Base-by-base conservation (phyloP, 2,329 filamentous ascomycete species). In the Tothia fuscella region DNA sequence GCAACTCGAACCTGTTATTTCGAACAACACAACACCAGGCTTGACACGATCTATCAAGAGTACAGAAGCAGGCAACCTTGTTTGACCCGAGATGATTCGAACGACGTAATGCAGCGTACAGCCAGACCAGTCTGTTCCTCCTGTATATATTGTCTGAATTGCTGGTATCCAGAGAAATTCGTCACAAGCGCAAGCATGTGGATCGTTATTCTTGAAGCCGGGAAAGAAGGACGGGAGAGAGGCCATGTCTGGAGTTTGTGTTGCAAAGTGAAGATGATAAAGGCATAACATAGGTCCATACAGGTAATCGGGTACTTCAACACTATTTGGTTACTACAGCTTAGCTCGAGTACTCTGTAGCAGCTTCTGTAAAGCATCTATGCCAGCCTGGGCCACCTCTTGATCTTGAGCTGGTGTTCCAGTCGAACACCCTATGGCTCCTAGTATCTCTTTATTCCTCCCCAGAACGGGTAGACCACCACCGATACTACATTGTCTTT, bases 371-470 rank as follows among this genome's bases (percentile, higher is more conserved):
- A 73, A 53, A 22, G 68, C 71, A 46, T 71, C 67, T 13, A 71
- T 65, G 1, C 70, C 71, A 3, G 63, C 67, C 50, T 57, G 60
- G 38, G 70, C 69, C 49, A 71, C 67, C 51, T 71, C 65, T 42
- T 67, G 63, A 56, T 75, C 71, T 53, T 75, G 68, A 41, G 59
- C 60, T 37, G 71, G 71, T 40, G 66, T 70, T 17, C 71, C 71
- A 9, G 70, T 73, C 49, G 65, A 70, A 43, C 70, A 71, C 0
- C 71, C 71, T 44, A 75, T 62, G 3, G 69, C 71, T 0, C 71
- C 71, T 2, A 74, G 60, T 4, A 72, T 64, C 26, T 60, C 55
- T 3, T 70, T 70, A 38, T 66, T 62, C 32, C 51, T 53, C 29
- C 67, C 59, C 28, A 61, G 49, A 48, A 75, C 66, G 3, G 71